A percentile compares a stretch with the other conserved stretches of the same genome.
phyloP scores from a whole-genome alignment of 1,284 basidiomycete species.

The Cryptococcus sp. region DNA sequence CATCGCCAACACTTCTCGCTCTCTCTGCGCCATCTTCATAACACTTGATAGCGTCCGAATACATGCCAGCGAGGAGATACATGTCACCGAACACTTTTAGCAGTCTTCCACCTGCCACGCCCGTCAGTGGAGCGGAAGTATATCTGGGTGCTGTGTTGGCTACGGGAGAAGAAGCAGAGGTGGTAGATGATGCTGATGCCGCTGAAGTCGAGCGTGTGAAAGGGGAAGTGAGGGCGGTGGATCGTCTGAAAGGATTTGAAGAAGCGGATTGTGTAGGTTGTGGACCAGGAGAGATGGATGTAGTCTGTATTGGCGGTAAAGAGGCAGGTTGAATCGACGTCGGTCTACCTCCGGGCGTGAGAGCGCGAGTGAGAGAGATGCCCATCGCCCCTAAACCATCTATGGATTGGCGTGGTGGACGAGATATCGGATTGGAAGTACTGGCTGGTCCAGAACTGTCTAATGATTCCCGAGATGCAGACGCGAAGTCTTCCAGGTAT shows the following conservation, averaged over 20 bases:
- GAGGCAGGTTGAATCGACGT: constrained; percentile 43
- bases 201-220: constrained; percentile 39
- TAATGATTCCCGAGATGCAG: constrained; percentile 14
- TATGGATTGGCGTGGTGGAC: constrained; percentile 21
- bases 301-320: constrained; percentile 35
- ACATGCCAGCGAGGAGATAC: constrained; percentile 77
- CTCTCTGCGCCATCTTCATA: constrained; percentile 78
- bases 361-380: constrained; percentile 31
- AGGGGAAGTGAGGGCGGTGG: constrained; percentile 36
- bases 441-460: constrained; percentile 23
- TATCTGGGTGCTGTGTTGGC: constrained; percentile 21
- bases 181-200: constrained; percentile 16
- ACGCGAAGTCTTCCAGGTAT: constrained; percentile 8
- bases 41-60: constrained; percentile 76
- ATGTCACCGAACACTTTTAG: constrained; percentile 87
- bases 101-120: constrained; percentile 57
- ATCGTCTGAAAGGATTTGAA: constrained; percentile 45
- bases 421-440: constrained; percentile 37
- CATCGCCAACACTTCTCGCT: constrained; percentile 70
- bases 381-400: constrained; percentile 25
- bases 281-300: constrained; percentile 43
- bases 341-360: constrained; percentile 46
- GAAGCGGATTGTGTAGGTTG: constrained; percentile 22
- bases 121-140: constrained; percentile 38
- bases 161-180: constrained; percentile 4